Conservation (phyloP, 2,329 filamentous ascomycete species). For the Cercospora beticola region DNA sequence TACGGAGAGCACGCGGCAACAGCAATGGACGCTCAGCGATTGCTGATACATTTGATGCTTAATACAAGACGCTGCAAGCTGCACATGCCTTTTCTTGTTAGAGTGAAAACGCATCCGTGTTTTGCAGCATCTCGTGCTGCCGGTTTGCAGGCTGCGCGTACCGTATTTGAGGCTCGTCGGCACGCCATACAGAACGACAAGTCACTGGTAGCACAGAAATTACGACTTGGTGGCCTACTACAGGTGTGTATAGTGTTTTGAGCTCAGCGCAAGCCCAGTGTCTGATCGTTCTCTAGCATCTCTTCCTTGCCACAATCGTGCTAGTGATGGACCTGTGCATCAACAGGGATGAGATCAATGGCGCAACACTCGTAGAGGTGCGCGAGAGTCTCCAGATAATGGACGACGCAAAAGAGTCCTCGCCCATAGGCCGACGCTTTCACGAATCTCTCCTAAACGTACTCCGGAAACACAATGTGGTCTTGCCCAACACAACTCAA, state of each 20-base stretch:
- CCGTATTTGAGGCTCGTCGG: constrained; percentile 19
- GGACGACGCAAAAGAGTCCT: constrained; percentile 21
- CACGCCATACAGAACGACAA: constrained; percentile 9
- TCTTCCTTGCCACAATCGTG: constrained; percentile 32
- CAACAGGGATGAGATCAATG: constrained; percentile 21
- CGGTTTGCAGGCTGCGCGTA: constrained; percentile 29
- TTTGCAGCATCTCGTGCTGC: constrained; percentile 26
- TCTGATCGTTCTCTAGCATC: constrained; percentile 13
- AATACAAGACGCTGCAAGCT: constrained; percentile 31
- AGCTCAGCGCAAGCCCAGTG: background rate
- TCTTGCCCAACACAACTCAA: constrained; percentile 16
- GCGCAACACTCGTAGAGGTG: constrained; percentile 21
- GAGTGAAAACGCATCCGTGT: constrained; percentile 19
- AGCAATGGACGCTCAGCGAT: constrained; percentile 14
- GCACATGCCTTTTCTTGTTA: constrained; percentile 33
- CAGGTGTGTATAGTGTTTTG: background rate
- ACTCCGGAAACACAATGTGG: constrained; percentile 29
- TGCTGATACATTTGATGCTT: constrained; percentile 27
- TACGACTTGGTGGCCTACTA: constrained; percentile 23
- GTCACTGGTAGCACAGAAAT: background rate
- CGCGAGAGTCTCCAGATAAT: constrained; percentile 30
- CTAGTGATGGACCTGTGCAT: constrained; percentile 35
- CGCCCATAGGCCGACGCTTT: constrained; percentile 23
- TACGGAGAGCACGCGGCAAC: constrained; percentile 13
- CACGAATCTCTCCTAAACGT: constrained; percentile 28